Percentiles rank a stretch among this genome's conserved stretches.
Conservation (phyloP, 352 stramenopile genomes). For the Phytophthora syringae region DNA sequence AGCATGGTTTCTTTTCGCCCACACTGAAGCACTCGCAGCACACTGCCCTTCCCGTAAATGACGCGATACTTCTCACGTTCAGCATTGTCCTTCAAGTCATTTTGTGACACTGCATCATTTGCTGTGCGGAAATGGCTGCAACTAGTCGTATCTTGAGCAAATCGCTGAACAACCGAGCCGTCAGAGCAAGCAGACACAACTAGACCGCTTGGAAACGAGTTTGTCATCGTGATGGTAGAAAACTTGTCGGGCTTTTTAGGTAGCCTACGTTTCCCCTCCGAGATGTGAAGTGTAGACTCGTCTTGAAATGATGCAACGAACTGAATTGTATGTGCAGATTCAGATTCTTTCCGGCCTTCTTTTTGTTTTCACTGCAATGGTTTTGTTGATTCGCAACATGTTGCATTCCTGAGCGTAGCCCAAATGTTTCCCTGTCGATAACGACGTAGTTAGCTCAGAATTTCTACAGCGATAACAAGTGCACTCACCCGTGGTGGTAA, state of each 20-base stretch:
- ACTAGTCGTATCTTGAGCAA: conserved; percentile 5
- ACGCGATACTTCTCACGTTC: conserved; percentile 44
- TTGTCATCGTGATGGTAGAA: conserved; percentile 45
- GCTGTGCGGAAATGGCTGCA: neutral
- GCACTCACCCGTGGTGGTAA: conserved; percentile 56
- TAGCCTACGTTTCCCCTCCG: conserved; percentile 32
- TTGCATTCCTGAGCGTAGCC: conserved; percentile 41
- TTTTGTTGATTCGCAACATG: neutral
- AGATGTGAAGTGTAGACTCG: conserved; percentile 52
- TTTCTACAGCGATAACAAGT: neutral
- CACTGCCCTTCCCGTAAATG: conserved; percentile 60
- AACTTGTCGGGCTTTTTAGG: conserved; percentile 61
- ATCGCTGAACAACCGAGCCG: conserved; percentile 59
- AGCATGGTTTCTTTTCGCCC: conserved; percentile 50
- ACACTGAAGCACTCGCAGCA: conserved; percentile 54
- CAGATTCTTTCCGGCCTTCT: neutral
- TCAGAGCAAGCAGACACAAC: conserved; percentile 65
- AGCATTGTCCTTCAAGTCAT: neutral
- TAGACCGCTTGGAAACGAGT: conserved; percentile 62
- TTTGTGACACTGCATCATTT: neutral
- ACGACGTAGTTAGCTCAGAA: neutral
- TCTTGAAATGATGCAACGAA: conserved; percentile 71
- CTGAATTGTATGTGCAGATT: conserved; percentile 23
- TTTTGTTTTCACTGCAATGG: neutral
- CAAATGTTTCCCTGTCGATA: conserved; percentile 60